Base-by-base conservation (phyloP, 192 early-diverging fungal species). In the Spizellomyces punctatus region DNA sequence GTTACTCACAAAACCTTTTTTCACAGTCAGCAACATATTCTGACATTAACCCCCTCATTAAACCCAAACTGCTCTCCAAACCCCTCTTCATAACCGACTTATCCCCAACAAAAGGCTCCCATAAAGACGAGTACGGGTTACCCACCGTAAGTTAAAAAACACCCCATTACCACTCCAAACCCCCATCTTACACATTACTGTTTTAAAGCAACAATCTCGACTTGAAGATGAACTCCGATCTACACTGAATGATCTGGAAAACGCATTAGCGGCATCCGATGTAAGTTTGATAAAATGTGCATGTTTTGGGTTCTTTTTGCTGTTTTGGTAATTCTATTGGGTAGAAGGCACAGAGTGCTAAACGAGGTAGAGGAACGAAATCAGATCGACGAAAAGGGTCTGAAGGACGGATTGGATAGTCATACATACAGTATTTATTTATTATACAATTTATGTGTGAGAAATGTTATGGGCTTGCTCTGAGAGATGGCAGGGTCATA, bases 41-140 rank as follows among this genome's bases (percentile, higher is more conserved):
- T 22, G 81, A 85, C 36, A 6, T 75, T 14, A 83, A 85, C 65
- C 79, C 81, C 10, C 64, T 83, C 27, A 74, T 83, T 19, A 67
- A 78, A 19, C 77, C 81, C 2, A 78, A 76, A 55, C 46, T 80
- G 16, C 71, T 78, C 3, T 46, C 66, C 49, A 69, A 73, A 52
- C 70, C 74, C 8, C 17, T 76, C 2, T 76, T 79, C 59, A 69
- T 73, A 16, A 61, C 66, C 46, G 77, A 71, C 6, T 65, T 76
- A 45, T 58, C 68, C 10, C 5, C 63, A 6, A 61, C 55, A 58
- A 73, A 72, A 50, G 12, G 46, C 9, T 21, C 75, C 16, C 44
- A 10, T 21, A 55, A 71, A 46, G 76, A 73, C 12, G 45, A 66
- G 48, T 44, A 74, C 54, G 42, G 46, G 58, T 45, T 72, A 6